Percentiles rank a stretch among this genome's conserved stretches.
These are phyloP conservation scores for Chalciporus sphaerocephalus DNA, from an alignment of 768 basidiomycete species.

Conservation along the genomic window DNA sequence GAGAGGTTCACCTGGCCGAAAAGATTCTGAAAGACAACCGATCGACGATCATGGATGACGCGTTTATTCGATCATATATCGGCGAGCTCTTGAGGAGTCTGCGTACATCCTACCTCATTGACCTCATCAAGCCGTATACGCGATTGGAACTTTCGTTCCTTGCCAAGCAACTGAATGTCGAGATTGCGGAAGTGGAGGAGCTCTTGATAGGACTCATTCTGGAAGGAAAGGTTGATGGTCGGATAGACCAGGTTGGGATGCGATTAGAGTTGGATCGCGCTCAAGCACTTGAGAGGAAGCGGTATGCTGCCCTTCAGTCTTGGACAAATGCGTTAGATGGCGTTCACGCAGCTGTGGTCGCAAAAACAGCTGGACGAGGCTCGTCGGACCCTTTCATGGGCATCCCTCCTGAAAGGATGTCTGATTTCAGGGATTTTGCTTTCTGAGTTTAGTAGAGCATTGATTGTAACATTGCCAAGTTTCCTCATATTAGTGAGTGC, in stretches of 20 bases:
- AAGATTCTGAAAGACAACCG: slow-evolving; percentile 92
- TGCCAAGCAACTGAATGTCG: slow-evolving; percentile 97
- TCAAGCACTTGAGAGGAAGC: slow-evolving; percentile 82
- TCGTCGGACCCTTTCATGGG: slow-evolving; percentile 32
- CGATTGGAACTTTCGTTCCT: slow-evolving; percentile 90
- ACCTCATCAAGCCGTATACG: slow-evolving; percentile 97
- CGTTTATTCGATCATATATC: slow-evolving; percentile 93
- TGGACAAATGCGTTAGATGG: slow-evolving; percentile 81
- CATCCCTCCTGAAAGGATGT: slow-evolving; percentile 30
- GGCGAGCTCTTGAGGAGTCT: slow-evolving; percentile 92
- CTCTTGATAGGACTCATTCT: slow-evolving; percentile 90
- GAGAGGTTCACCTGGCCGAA: slow-evolving; percentile 97
- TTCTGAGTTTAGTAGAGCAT: slow-evolving; percentile 16
- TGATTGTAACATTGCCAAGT: neutral
- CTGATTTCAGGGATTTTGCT: slow-evolving; percentile 28
- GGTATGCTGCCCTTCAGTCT: slow-evolving; percentile 73
- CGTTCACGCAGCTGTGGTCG: slow-evolving; percentile 71
- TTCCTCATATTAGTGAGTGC: slow-evolving; percentile 2
- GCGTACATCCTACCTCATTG: slow-evolving; percentile 94
- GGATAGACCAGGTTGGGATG: slow-evolving; percentile 95
- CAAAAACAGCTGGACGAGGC: slow-evolving; percentile 53
- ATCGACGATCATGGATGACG: slow-evolving; percentile 92
- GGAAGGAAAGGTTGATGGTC: slow-evolving; percentile 95
- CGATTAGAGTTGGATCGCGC: slow-evolving; percentile 85
- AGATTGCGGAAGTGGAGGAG: slow-evolving; percentile 86